Conservation (phyloP, 148 eudicot genomes). For the Fagopyrum esculentum region DNA sequence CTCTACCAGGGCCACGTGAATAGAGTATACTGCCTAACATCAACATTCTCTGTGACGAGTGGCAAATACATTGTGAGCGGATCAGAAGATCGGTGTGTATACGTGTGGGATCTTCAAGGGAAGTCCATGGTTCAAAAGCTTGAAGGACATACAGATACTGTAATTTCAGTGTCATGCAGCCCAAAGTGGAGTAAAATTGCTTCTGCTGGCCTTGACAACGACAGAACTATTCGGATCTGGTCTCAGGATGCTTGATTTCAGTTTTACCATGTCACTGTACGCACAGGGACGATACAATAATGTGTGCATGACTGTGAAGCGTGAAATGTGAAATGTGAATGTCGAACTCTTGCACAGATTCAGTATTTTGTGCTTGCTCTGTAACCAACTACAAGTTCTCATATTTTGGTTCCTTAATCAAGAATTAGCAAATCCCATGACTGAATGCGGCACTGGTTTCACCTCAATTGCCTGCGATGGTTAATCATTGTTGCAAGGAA, state of each 20-base stretch:
- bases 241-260: conserved; percentile 34
- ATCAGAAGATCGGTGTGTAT: conserved; percentile 78
- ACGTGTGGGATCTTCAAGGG: conserved; percentile 88
- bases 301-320: neutral
- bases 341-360: neutral
- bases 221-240: conserved; percentile 80
- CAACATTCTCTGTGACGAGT: conserved; percentile 79
- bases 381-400: neutral
- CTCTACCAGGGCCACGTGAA: conserved; percentile 68
- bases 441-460: neutral
- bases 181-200: conserved; percentile 74
- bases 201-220: conserved; percentile 72
- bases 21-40: conserved; percentile 51
- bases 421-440: neutral
- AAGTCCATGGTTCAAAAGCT: conserved; percentile 72
- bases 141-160: conserved; percentile 87
- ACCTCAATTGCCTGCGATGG: neutral
- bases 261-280: neutral
- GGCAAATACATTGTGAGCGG: conserved; percentile 90
- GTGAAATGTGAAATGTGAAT: neutral
- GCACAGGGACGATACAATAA: neutral
- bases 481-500: neutral
- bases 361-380: neutral
- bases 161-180: conserved; percentile 76
- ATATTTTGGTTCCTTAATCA: too few relatives aligned